Evolutionary conservation across 805 yeast species (phyloP).

Genomic region (Kodamaea kakaduensis): DNA sequence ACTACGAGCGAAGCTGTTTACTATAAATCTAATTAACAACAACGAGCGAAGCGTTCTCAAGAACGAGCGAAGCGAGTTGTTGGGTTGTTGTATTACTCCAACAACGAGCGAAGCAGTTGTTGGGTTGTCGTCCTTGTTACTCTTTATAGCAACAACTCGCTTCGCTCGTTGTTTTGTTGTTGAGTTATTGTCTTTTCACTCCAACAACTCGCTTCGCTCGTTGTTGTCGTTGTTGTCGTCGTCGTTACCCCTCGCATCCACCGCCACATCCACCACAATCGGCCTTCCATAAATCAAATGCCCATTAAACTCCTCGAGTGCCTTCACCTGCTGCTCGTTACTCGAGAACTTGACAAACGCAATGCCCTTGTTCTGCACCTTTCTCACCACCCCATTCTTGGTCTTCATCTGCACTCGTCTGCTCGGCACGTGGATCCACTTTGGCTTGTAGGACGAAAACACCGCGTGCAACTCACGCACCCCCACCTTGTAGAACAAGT

Average conservation of each 20-base stretch:
- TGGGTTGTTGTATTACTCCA: no score
- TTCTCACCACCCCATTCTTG: conserved; percentile 40
- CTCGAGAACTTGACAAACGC: conserved; percentile 60
- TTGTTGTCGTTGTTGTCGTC: conserved; percentile 1
- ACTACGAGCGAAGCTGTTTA: no score
- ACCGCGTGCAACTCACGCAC: conserved; percentile 43
- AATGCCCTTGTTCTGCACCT: conserved; percentile 55
- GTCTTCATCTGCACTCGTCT: conserved; percentile 38
- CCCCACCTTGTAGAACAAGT: conserved; percentile 50
- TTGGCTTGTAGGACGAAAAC: conserved; percentile 48
- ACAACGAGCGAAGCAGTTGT: no score
- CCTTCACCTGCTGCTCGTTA: conserved; percentile 62
- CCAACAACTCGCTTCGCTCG: conserved; percentile 16
- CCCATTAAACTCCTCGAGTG: conserved; percentile 70
- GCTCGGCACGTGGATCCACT: conserved; percentile 58
- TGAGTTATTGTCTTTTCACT: conserved; percentile 1
- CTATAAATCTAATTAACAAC: no score
- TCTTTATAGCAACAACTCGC: no score
- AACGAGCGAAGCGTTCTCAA: no score
- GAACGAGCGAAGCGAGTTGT: no score
- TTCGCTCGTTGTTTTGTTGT: no score
- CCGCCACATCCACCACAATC: conserved; percentile 67
- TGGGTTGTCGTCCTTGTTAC: no score
- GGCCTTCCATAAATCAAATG: conserved; percentile 60
- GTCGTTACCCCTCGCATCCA: conserved; percentile 45